Percentiles rank a stretch among this genome's conserved stretches.
Conservation (phyloP, 2,329 filamentous ascomycete genomes). For the Aspergillus cejpii region DNA sequence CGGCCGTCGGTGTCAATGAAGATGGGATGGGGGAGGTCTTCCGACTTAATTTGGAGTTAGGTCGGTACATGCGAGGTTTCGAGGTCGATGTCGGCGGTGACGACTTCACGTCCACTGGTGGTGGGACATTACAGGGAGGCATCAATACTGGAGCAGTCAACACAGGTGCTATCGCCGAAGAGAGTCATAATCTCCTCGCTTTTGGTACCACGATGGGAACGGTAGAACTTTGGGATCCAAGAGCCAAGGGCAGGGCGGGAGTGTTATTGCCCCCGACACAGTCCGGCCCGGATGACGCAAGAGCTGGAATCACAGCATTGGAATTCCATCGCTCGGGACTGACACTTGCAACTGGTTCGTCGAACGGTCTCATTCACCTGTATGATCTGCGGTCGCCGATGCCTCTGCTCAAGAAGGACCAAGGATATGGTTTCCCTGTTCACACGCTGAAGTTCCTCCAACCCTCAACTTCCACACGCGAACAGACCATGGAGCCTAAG, state of each 20-base stretch:
- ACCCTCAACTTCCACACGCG: slow-evolving; percentile 61
- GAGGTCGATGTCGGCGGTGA: slow-evolving; percentile 85
- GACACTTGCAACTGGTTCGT: slow-evolving; percentile 79
- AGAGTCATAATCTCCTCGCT: slow-evolving; percentile 80
- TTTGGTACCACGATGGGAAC: slow-evolving; percentile 95
- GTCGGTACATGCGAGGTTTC: slow-evolving; percentile 90
- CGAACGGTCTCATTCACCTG: slow-evolving; percentile 76
- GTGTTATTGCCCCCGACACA: slow-evolving; percentile 56
- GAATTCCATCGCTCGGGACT: slow-evolving; percentile 80
- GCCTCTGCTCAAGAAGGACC: slow-evolving; percentile 83
- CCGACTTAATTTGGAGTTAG: slow-evolving; percentile 81
- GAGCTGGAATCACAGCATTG: slow-evolving; percentile 71
- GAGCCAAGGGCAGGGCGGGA: slow-evolving; percentile 73
- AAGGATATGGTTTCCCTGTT: slow-evolving; percentile 89
- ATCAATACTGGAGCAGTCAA: slow-evolving; percentile 83
- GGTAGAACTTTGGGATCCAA: slow-evolving; percentile 92
- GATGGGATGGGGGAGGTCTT: slow-evolving; percentile 90
- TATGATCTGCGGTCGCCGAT: slow-evolving; percentile 87
- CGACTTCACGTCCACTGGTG: slow-evolving; percentile 59
- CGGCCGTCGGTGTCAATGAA: slow-evolving; percentile 76
- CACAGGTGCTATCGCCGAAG: slow-evolving; percentile 75
- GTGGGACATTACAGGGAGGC: slow-evolving; percentile 74
- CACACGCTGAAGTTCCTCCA: slow-evolving; percentile 68
- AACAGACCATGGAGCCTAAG: slow-evolving; percentile 63
- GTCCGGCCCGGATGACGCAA: slow-evolving; percentile 33